A percentile compares a stretch with the other conserved stretches of the same genome.
phyloP scores from a whole-genome alignment of 2,329 filamentous ascomycete species.

The Beauveria brongniartii region DNA sequence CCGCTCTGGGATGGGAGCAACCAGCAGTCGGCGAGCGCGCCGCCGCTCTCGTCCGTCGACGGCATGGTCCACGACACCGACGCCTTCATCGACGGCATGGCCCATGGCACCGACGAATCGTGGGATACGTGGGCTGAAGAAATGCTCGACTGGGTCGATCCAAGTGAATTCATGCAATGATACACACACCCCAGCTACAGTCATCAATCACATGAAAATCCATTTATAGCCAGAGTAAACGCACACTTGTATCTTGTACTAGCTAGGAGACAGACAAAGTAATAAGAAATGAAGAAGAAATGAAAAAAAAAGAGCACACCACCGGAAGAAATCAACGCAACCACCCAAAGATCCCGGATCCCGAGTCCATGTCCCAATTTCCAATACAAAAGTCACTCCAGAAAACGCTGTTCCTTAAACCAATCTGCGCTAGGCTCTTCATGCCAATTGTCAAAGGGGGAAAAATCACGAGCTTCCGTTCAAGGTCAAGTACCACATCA shows the following conservation, averaged over 20 bases:
- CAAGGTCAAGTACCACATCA: background rate
- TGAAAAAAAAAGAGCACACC: background rate
- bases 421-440: background rate
- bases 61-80: background rate
- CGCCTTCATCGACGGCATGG: no score
- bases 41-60: background rate
- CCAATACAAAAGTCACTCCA: background rate
- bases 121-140: conserved; percentile 1
- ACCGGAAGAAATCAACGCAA: background rate
- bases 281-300: background rate
- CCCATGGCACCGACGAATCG: background rate
- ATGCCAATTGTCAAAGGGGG: background rate
- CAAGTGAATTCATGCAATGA: background rate
- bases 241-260: background rate
- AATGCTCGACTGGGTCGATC: background rate
- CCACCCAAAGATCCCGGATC: background rate
- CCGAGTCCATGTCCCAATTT: background rate
- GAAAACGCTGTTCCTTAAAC: background rate
- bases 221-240: background rate
- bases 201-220: background rate
- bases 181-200: no score
- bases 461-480: background rate
- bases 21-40: conserved; percentile 1
- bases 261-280: background rate
- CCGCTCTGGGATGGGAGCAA: conserved; percentile 36